phyloP scores from a whole-genome alignment of 2,329 filamentous ascomycete genomes.

The Tolypocladium sp. region DNA sequence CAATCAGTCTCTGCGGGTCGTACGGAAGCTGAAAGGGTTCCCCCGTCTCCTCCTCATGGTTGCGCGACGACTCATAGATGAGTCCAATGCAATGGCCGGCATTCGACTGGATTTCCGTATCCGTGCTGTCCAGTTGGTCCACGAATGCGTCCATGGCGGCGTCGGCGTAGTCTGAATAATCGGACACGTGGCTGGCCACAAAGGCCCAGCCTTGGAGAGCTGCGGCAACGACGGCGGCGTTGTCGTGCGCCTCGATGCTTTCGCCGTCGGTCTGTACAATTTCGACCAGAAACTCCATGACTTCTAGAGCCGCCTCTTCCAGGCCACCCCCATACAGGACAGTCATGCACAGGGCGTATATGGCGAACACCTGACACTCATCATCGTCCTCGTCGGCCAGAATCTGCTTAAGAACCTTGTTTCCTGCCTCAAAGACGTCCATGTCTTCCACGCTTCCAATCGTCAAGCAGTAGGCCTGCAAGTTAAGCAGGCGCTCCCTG shows the following conservation, averaged over 20 bases:
- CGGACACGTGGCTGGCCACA: conserved; percentile 67
- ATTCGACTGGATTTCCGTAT: conserved; percentile 64
- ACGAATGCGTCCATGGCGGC: conserved; percentile 70
- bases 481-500: conserved; percentile 59
- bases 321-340: conserved; percentile 69
- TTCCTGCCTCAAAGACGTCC: conserved; percentile 19
- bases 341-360: conserved; percentile 65
- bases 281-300: conserved; percentile 67
- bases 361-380: conserved; percentile 56
- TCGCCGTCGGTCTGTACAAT: conserved; percentile 74
- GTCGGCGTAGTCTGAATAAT: conserved; percentile 62
- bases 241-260: conserved; percentile 61
- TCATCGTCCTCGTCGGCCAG: conserved; percentile 49
- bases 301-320: conserved; percentile 56
- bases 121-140: conserved; percentile 72
- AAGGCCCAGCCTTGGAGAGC: conserved; percentile 74
- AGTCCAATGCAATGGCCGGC: conserved; percentile 75
- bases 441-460: conserved; percentile 57
- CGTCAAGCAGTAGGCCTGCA: conserved; percentile 65
- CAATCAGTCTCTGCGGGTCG: conserved; percentile 38
- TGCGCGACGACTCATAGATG: conserved; percentile 62
- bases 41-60: conserved; percentile 38
- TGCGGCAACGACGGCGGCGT: conserved; percentile 59
- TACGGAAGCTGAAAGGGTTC: conserved; percentile 40
- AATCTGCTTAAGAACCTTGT: conserved; percentile 23